phyloP scores from a whole-genome alignment of 1,284 basidiomycete species.

The Exsudoporus floridanus region DNA sequence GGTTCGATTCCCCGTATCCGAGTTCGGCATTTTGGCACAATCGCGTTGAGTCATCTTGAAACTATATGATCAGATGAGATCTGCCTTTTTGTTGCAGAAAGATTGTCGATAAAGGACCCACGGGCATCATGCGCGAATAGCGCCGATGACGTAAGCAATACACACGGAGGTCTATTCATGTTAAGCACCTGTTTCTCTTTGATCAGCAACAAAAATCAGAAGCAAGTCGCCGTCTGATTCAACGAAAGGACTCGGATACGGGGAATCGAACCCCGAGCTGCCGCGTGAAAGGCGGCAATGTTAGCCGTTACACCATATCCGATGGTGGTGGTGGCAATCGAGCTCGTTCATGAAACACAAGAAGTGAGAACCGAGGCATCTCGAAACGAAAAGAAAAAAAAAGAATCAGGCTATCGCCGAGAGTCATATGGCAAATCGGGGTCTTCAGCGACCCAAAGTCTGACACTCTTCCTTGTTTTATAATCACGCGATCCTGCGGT shows the following conservation, averaged over 20 bases:
- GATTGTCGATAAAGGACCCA: too few species aligned
- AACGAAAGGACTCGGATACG: slow-evolving; percentile 41
- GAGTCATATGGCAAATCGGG: background rate
- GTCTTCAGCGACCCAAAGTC: background rate
- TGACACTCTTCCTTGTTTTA: background rate
- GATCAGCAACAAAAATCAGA: too few species aligned
- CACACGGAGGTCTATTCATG: too few species aligned
- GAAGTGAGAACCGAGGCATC: background rate
- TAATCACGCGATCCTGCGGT: background rate
- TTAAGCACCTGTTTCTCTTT: too few species aligned
- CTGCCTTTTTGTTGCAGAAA: too few species aligned
- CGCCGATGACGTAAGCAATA: too few species aligned
- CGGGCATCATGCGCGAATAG: too few species aligned
- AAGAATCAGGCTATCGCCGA: background rate
- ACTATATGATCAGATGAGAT: too few species aligned
- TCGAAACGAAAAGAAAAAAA: background rate
- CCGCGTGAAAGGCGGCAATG: slow-evolving; percentile 70
- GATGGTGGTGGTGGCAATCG: slow-evolving; percentile 21
- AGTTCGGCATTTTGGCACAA: slow-evolving; percentile 22
- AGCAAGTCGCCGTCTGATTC: too few species aligned
- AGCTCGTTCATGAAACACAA: background rate
- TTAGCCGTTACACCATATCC: slow-evolving; percentile 74
- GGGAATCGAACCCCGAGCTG: slow-evolving; percentile 60
- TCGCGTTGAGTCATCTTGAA: too few species aligned
- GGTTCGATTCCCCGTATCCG: slow-evolving; percentile 61